A percentile compares a stretch with the other conserved stretches of the same genome.
Conservation (phyloP, 192 early-diverging fungal genomes). For the Coemansia asiatica region DNA sequence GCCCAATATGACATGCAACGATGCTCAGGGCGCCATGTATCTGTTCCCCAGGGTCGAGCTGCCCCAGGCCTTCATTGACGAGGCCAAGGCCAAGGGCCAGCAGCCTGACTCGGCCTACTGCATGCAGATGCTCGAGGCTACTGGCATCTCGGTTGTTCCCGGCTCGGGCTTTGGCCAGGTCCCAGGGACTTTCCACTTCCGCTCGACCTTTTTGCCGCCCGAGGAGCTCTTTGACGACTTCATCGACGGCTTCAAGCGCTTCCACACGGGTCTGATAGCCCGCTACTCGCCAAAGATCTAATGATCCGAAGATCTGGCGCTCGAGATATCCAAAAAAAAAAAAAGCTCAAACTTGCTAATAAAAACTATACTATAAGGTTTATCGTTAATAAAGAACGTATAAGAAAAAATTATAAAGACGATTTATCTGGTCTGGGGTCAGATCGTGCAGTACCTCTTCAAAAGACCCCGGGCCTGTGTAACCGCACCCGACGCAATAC, state of each 20-base stretch:
- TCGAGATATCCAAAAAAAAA: too few species aligned
- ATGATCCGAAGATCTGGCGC: not conserved
- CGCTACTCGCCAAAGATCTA: slow-evolving; percentile 54
- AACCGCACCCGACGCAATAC: slow-evolving; percentile 69
- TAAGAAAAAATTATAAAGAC: too few species aligned
- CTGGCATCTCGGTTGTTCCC: slow-evolving; percentile 95
- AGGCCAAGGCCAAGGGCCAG: slow-evolving; percentile 68
- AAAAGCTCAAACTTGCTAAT: too few species aligned
- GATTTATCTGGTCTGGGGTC: too few species aligned
- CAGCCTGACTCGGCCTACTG: slow-evolving; percentile 88
- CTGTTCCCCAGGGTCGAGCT: slow-evolving; percentile 84
- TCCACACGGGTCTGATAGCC: slow-evolving; percentile 81
- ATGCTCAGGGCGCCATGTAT: slow-evolving; percentile 95
- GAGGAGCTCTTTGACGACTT: slow-evolving; percentile 92
- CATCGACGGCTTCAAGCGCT: slow-evolving; percentile 69
- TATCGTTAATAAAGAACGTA: too few species aligned
- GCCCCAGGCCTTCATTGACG: slow-evolving; percentile 74
- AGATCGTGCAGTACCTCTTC: slow-evolving; percentile 72
- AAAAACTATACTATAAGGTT: too few species aligned
- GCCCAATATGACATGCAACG: slow-evolving; percentile 82
- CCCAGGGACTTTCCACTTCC: slow-evolving; percentile 89
- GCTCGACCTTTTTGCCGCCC: slow-evolving; percentile 93
- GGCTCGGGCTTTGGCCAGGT: slow-evolving; percentile 93
- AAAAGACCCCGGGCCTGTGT: slow-evolving; percentile 72
- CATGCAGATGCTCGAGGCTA: slow-evolving; percentile 87